Conservation (phyloP, 345 rosid species). For the Salix koriyanagi region DNA sequence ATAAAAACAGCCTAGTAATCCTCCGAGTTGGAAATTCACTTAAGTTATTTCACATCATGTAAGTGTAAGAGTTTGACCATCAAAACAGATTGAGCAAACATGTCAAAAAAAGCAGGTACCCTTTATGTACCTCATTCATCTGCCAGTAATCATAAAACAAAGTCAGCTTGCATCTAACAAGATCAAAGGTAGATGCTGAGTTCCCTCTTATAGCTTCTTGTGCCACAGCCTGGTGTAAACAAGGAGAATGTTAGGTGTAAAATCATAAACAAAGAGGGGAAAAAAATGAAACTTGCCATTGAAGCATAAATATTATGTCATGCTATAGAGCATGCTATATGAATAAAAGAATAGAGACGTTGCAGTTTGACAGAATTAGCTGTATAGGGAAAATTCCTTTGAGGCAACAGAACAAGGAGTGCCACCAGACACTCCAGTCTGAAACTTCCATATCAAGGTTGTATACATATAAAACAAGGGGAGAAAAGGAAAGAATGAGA, state of each 20-base stretch:
- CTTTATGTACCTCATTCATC: constrained; percentile 69
- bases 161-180: constrained; percentile 69
- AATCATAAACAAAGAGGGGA: constrained; percentile 7
- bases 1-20: neutral
- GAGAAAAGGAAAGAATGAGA: too few relatives aligned
- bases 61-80: neutral
- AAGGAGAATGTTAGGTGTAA: constrained; percentile 2
- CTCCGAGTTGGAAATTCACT: neutral
- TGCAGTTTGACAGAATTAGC: neutral
- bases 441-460: neutral
- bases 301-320: neutral
- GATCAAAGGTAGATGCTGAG: constrained; percentile 44
- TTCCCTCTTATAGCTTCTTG: constrained; percentile 38
- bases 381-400: neutral
- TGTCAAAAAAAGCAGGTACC: neutral
- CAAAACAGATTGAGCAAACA: neutral
- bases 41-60: neutral
- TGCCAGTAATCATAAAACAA: constrained; percentile 85
- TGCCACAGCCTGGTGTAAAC: constrained; percentile 47
- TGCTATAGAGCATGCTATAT: too few relatives aligned
- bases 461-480: neutral
- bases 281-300: constrained; percentile 1
- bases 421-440: neutral
- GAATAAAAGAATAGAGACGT: neutral
- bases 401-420: neutral